These are phyloP conservation scores for Ramaria sp. DNA, from an alignment of 768 basidiomycete species.

Conservation along the genomic window DNA sequence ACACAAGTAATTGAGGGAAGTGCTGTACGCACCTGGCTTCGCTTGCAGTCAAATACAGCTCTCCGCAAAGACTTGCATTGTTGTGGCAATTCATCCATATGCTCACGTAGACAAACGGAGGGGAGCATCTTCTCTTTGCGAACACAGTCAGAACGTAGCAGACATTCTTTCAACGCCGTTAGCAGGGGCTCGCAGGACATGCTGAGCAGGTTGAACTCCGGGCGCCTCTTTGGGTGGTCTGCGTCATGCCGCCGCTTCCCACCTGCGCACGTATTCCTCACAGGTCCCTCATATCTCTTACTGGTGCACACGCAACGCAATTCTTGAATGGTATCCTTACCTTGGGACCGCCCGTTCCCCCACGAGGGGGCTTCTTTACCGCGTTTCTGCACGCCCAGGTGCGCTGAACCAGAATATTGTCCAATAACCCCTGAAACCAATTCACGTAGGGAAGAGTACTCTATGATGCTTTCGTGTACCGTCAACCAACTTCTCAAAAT, in stretches of 20 bases:
- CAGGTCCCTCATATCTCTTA: constrained; percentile 61
- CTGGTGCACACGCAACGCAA: constrained; percentile 67
- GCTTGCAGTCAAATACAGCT: constrained; percentile 85
- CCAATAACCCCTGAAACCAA: not conserved
- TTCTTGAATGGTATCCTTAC: constrained; percentile 77
- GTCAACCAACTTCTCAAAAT: constrained; percentile 29
- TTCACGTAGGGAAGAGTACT: constrained; percentile 69
- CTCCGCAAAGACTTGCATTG: constrained; percentile 69
- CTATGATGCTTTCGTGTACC: constrained; percentile 82
- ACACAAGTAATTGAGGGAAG: not conserved
- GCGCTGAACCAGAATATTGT: constrained; percentile 15
- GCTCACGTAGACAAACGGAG: constrained; percentile 73
- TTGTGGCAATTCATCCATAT: constrained; percentile 67
- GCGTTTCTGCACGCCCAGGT: constrained; percentile 76
- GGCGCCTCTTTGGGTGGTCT: not conserved
- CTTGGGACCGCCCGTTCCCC: constrained; percentile 32
- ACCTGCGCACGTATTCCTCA: constrained; percentile 50
- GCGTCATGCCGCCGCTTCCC: constrained; percentile 12
- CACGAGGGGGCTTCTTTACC: constrained; percentile 51
- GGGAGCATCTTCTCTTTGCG: constrained; percentile 68
- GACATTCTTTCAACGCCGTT: constrained; percentile 70
- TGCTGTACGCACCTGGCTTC: constrained; percentile 59
- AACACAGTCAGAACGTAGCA: constrained; percentile 82
- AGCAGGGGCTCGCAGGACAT: constrained; percentile 80
- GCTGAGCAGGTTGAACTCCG: constrained; percentile 3